Percentiles rank a stretch among this genome's conserved stretches.
Evolutionary conservation across 1,139 yeast genomes (phyloP).

Genomic region (Saccharomycopsis hybrid): DNA sequence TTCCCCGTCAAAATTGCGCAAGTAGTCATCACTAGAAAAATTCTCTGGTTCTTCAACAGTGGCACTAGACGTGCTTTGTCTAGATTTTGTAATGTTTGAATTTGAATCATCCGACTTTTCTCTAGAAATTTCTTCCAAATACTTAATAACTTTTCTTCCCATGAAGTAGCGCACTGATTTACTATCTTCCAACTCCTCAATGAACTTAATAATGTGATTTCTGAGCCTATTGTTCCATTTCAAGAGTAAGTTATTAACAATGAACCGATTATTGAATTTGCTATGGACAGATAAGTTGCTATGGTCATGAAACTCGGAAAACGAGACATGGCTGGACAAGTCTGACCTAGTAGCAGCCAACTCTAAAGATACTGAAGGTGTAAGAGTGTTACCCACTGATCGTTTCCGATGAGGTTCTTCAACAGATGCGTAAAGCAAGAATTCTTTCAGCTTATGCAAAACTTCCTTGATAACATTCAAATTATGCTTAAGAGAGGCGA

Average conservation of each 20-base stretch:
- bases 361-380: no score
- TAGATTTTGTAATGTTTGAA: no score
- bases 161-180: slow-evolving; percentile 16
- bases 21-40: slow-evolving; percentile 23
- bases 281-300: slow-evolving; percentile 23
- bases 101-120: slow-evolving; percentile 13
- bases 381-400: no score
- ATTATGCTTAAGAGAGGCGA: slow-evolving; percentile 33
- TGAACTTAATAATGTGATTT: slow-evolving; percentile 36
- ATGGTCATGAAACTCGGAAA: slow-evolving; percentile 6
- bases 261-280: slow-evolving; percentile 61
- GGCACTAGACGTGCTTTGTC: no score
- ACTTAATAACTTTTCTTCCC: slow-evolving; percentile 17
- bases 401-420: no score
- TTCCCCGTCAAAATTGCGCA: slow-evolving; percentile 46
- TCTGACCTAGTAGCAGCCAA: background rate
- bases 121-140: slow-evolving; percentile 14
- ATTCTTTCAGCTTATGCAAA: slow-evolving; percentile 15
- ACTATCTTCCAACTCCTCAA: slow-evolving; percentile 6
- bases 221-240: slow-evolving; percentile 66
- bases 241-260: slow-evolving; percentile 66
- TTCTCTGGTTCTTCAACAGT: background rate
- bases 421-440: slow-evolving; percentile 15
- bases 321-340: slow-evolving; percentile 17
- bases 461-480: slow-evolving; percentile 36